These are phyloP conservation scores for Dipodascus geniculatus DNA, from an alignment of 805 yeast species.

Conservation along the genomic window DNA sequence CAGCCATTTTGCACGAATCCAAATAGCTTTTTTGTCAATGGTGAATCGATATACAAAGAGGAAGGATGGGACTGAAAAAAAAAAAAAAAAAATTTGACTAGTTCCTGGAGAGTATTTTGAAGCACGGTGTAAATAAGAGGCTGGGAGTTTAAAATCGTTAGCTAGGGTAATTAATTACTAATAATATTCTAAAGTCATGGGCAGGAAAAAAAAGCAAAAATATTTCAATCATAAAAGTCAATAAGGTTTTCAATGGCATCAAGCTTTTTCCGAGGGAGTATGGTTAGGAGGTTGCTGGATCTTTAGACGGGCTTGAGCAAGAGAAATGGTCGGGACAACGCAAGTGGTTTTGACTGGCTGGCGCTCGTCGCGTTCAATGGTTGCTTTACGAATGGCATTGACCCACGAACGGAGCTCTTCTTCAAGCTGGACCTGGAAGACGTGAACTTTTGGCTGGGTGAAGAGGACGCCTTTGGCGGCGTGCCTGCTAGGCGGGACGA, in stretches of 20 bases:
- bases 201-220: neutral
- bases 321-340: slow-evolving; percentile 87
- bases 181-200: neutral
- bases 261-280: neutral
- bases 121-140: neutral
- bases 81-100: neutral
- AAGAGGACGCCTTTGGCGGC: slow-evolving; percentile 88
- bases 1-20: neutral
- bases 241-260: neutral
- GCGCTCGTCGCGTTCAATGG: slow-evolving; percentile 88
- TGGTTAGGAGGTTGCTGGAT: neutral
- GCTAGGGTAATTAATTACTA: neutral
- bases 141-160: neutral
- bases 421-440: slow-evolving; percentile 82
- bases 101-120: neutral
- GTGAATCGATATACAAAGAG: neutral
- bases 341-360: slow-evolving; percentile 89
- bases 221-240: neutral
- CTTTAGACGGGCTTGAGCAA: slow-evolving; percentile 78
- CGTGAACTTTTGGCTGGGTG: slow-evolving; percentile 92
- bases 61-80: neutral
- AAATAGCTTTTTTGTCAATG: too few relatives aligned
- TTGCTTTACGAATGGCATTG: slow-evolving; percentile 88
- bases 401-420: slow-evolving; percentile 95
- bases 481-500: slow-evolving; percentile 97